These are phyloP conservation scores for Trichoderma hamatum DNA, from an alignment of 2,329 filamentous ascomycete genomes.

Conservation along the genomic window DNA sequence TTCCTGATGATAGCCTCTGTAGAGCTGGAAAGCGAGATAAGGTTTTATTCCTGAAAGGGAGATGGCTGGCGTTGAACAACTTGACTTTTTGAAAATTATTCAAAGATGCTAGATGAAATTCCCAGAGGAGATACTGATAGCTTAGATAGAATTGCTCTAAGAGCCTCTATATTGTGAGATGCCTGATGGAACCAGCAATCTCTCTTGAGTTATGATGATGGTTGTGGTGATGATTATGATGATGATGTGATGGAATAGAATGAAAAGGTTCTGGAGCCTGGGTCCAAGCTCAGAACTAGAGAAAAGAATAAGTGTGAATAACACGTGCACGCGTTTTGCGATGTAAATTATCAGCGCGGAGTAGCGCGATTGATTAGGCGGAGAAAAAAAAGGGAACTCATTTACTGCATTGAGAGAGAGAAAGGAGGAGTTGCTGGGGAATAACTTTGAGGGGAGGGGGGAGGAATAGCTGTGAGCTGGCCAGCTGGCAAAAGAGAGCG, in stretches of 20 bases:
- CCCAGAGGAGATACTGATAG: neutral
- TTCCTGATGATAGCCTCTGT: neutral
- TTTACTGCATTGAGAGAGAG: neutral
- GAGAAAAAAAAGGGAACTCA: neutral
- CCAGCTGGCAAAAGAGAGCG: constrained; percentile 13
- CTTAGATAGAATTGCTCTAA: neutral
- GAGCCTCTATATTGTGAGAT: neutral
- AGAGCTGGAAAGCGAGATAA: neutral
- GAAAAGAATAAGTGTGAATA: neutral
- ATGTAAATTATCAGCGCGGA: neutral
- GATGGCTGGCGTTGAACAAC: neutral
- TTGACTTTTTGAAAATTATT: neutral
- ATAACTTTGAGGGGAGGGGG: neutral
- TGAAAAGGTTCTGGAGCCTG: neutral
- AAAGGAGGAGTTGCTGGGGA: neutral
- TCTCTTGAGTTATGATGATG: neutral
- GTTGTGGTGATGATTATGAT: neutral
- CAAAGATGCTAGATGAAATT: neutral
- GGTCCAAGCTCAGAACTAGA: neutral
- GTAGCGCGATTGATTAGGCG: neutral
- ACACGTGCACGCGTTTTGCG: constrained; percentile 7
- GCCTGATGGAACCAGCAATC: neutral
- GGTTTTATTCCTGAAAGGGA: neutral
- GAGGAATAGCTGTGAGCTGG: neutral
- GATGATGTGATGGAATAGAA: neutral